Percentiles rank a stretch among this genome's conserved stretches.
phyloP scores from a whole-genome alignment of 2,329 filamentous ascomycete genomes.

The Fusarium sororula region DNA sequence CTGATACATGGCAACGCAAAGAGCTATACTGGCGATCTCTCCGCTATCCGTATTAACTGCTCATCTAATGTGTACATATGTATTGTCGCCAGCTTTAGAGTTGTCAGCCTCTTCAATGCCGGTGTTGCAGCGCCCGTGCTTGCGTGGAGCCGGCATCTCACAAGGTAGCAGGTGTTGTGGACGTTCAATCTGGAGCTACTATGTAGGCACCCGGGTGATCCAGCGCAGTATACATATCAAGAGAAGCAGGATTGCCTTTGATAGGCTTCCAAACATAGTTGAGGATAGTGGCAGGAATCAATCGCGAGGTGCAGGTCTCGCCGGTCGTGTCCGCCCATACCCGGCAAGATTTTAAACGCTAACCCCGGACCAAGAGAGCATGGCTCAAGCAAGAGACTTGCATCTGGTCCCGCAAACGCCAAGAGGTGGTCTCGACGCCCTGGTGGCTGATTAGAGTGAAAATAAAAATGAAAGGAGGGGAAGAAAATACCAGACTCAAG shows the following conservation, averaged over 20 bases:
- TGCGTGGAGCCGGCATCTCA: constrained; percentile 26
- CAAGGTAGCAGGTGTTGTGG: constrained; percentile 23
- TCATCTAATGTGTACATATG: not conserved
- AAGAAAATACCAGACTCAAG: not conserved
- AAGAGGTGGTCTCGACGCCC: constrained; percentile 24
- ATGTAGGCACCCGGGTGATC: constrained; percentile 7
- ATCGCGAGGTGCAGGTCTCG: constrained; percentile 13
- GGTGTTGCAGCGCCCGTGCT: not conserved
- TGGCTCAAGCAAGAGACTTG: constrained; percentile 30
- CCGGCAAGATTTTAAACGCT: constrained; percentile 31
- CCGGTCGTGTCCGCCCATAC: constrained; percentile 14
- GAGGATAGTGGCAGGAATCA: constrained; percentile 7
- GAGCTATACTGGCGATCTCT: not conserved
- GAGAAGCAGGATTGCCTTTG: not conserved
- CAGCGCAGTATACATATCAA: not conserved
- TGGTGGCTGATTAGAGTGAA: constrained; percentile 24
- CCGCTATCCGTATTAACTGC: not conserved
- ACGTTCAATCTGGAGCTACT: not conserved
- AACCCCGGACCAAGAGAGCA: constrained; percentile 24
- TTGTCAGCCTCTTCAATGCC: not conserved
- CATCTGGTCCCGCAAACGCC: constrained; percentile 23
- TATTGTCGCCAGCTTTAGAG: not conserved
- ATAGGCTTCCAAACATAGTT: not conserved
- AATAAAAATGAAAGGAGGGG: not conserved
- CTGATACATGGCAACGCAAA: not conserved